These are phyloP conservation scores for Tetrahymena thermophila DNA, from an alignment of 73 alveolate species.

Conservation along the genomic window DNA sequence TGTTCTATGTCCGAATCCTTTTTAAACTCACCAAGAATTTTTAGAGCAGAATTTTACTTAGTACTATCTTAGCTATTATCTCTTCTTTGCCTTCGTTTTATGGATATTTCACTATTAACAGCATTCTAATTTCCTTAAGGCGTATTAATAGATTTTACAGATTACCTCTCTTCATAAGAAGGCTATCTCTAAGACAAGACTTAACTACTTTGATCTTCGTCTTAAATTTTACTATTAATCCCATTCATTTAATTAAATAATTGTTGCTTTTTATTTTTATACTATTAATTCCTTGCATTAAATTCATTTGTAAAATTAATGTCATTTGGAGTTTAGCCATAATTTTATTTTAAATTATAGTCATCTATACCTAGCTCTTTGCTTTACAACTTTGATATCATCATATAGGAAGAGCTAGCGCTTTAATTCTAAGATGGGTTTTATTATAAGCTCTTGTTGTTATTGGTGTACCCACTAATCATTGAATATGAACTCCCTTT, in stretches of 20 bases:
- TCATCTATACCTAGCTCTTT: neutral
- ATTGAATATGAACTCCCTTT: too few species aligned
- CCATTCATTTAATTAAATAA: neutral
- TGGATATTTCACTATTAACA: neutral
- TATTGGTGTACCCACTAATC: neutral
- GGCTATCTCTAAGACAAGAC: neutral
- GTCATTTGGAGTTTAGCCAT: neutral
- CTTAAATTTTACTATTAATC: neutral
- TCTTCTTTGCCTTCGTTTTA: neutral
- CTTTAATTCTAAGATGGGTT: neutral
- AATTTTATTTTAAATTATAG: too few species aligned
- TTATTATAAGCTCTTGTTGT: neutral
- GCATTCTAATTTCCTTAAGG: neutral
- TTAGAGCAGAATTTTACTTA: neutral
- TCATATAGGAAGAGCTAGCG: neutral
- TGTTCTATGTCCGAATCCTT: neutral
- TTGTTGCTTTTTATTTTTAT: neutral
- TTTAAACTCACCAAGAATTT: neutral
- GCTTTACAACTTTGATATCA: neutral
- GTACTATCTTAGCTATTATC: neutral
- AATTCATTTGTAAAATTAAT: neutral
- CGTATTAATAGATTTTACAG: neutral
- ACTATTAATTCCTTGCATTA: neutral
- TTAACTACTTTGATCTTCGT: neutral
- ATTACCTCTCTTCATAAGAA: neutral